phyloP scores from a whole-genome alignment of 2,329 filamentous ascomycete genomes.

The Pleurostoma richardsiae region DNA sequence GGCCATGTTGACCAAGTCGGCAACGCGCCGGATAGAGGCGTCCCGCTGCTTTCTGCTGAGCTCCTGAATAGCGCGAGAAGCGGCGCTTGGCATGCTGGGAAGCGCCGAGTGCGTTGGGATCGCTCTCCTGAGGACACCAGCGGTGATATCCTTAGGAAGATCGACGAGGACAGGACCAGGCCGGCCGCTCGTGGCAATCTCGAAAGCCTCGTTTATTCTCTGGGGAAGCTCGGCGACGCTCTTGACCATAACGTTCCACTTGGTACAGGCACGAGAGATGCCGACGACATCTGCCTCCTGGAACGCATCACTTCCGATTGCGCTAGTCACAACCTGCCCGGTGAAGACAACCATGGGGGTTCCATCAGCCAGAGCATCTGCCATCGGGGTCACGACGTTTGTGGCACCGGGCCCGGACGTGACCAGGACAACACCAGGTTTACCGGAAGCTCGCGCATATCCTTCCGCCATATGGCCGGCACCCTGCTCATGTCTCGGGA shows the following conservation, averaged over 20 bases:
- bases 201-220: constrained; percentile 95
- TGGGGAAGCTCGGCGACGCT: constrained; percentile 87
- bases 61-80: constrained; percentile 74
- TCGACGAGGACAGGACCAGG: constrained; percentile 95
- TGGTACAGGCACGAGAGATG: constrained; percentile 91
- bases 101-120: constrained; percentile 74
- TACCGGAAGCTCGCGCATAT: constrained; percentile 88
- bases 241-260: constrained; percentile 99
- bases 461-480: constrained; percentile 98
- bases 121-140: constrained; percentile 72
- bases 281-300: constrained; percentile 94
- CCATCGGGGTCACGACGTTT: constrained; percentile 94
- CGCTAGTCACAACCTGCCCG: constrained; percentile 84
- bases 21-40: constrained; percentile 69
- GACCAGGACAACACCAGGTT: constrained; percentile 92
- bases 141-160: constrained; percentile 93
- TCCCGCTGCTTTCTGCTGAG: constrained; percentile 68
- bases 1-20: constrained; percentile 75
- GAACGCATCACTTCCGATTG: constrained; percentile 94
- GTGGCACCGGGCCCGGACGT: constrained; percentile 96
- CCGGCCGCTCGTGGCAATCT: constrained; percentile 91
- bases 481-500: constrained; percentile 94
- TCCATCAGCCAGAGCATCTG: constrained; percentile 91
- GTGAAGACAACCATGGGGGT: constrained; percentile 94
- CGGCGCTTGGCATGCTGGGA: constrained; percentile 78